A percentile compares a stretch with the other conserved stretches of the same genome.
These are phyloP conservation scores for Aspergillus bridgeri DNA, from an alignment of 495 filamentous ascomycete species.

Conservation along the genomic window DNA sequence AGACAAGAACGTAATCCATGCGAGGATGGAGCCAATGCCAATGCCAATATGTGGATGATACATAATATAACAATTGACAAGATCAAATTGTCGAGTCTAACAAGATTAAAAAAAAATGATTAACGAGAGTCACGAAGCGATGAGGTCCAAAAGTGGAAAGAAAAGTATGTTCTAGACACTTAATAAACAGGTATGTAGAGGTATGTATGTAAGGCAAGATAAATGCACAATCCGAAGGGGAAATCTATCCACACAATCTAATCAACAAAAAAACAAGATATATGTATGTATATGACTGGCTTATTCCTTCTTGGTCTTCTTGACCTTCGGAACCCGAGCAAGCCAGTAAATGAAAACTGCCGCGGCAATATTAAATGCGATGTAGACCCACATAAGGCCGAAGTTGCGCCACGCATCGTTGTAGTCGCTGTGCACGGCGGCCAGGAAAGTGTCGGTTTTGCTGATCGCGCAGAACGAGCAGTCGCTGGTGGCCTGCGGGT, in stretches of 20 bases:
- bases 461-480: conserved; percentile 63
- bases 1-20: too few species aligned
- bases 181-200: not conserved
- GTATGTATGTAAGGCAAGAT: not conserved
- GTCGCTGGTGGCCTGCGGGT: conserved; percentile 44
- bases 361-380: conserved; percentile 66
- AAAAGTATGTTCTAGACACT: not conserved
- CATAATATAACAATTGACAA: not conserved
- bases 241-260: not conserved
- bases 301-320: conserved; percentile 29
- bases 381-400: conserved; percentile 62
- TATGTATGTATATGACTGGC: conserved; percentile 1
- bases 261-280: not conserved
- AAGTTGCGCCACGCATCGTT: conserved; percentile 69
- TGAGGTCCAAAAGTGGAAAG: not conserved
- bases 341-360: conserved; percentile 78
- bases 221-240: too few species aligned
- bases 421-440: conserved; percentile 46
- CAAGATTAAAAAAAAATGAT: not conserved
- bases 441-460: conserved; percentile 62
- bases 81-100: not conserved
- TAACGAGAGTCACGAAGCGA: not conserved
- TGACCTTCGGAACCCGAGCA: conserved; percentile 67
- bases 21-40: too few species aligned
- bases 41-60: too few species aligned